A percentile compares a stretch with the other conserved stretches of the same genome.
Conservation (phyloP, 2,329 filamentous ascomycete species). For the Plenodomus biglobosus region DNA sequence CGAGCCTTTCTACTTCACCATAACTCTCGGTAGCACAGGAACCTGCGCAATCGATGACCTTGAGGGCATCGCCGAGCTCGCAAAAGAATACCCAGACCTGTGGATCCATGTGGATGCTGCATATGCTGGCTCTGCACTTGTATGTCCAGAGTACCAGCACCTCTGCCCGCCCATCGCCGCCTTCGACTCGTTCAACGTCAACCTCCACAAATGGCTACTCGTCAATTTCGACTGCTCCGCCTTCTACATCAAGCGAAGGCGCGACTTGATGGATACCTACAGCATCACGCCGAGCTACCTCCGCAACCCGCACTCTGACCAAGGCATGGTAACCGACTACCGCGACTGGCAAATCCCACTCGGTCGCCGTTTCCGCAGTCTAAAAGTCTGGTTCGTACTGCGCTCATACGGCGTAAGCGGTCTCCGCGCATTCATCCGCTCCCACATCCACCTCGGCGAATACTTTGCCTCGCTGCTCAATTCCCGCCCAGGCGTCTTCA, state of each 20-base stretch:
- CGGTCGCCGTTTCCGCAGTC: constrained; percentile 78
- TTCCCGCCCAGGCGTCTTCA: constrained; percentile 68
- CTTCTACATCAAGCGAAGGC: constrained; percentile 74
- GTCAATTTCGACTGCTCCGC: constrained; percentile 85
- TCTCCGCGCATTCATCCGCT: constrained; percentile 70
- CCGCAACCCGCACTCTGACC: constrained; percentile 76
- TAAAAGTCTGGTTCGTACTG: constrained; percentile 96
- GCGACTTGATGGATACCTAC: constrained; percentile 76
- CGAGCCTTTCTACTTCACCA: constrained; percentile 83
- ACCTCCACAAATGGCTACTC: constrained; percentile 97
- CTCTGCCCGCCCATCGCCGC: constrained; percentile 62
- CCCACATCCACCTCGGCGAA: constrained; percentile 69
- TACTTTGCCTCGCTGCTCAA: constrained; percentile 65
- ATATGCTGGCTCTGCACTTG: constrained; percentile 82
- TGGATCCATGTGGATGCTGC: constrained; percentile 96
- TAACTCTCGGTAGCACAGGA: constrained; percentile 82
- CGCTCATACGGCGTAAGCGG: constrained; percentile 78
- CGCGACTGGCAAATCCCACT: constrained; percentile 97
- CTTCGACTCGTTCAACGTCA: constrained; percentile 90
- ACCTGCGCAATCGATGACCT: constrained; percentile 89
- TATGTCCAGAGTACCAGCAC: constrained; percentile 78
- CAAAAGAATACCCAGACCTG: constrained; percentile 60
- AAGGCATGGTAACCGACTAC: constrained; percentile 87
- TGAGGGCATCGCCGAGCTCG: constrained; percentile 62
- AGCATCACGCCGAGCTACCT: constrained; percentile 81